A percentile compares a stretch with the other conserved stretches of the same genome.
phyloP scores from a whole-genome alignment of 2,329 filamentous ascomycete species.

The Stemphylium beticola region DNA sequence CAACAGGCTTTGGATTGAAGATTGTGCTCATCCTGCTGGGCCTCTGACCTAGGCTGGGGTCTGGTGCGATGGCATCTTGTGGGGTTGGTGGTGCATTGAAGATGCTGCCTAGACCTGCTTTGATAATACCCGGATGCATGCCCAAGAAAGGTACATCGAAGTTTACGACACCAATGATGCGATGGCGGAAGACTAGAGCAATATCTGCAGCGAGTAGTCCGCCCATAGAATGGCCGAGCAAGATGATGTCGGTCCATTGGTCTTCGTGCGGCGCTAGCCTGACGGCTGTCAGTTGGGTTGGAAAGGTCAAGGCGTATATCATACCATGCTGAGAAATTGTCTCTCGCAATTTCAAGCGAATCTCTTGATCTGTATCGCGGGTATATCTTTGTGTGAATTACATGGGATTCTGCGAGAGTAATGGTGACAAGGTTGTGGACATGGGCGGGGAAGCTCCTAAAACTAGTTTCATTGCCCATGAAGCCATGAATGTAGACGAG shows the following conservation, averaged over 20 bases:
- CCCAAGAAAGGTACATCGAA: constrained; percentile 88
- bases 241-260: constrained; percentile 74
- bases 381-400: constrained; percentile 86
- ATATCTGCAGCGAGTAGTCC: constrained; percentile 83
- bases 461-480: constrained; percentile 86
- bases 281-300: constrained; percentile 9
- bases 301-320: background rate
- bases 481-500: constrained; percentile 90
- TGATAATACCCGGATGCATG: constrained; percentile 85
- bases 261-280: constrained; percentile 79
- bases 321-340: constrained; percentile 81
- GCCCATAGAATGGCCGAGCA: constrained; percentile 90
- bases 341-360: constrained; percentile 73
- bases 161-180: constrained; percentile 79
- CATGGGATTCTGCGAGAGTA: constrained; percentile 72
- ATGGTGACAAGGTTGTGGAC: constrained; percentile 76
- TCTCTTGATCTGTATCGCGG: constrained; percentile 79
- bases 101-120: constrained; percentile 79
- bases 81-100: constrained; percentile 60
- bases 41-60: constrained; percentile 19
- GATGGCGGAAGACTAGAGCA: constrained; percentile 74
- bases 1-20: constrained; percentile 47
- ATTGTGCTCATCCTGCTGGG: constrained; percentile 46
- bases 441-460: constrained; percentile 85
- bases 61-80: constrained; percentile 29